Conservation (phyloP, 2,329 filamentous ascomycete species). For the Penicillium decumbens region DNA sequence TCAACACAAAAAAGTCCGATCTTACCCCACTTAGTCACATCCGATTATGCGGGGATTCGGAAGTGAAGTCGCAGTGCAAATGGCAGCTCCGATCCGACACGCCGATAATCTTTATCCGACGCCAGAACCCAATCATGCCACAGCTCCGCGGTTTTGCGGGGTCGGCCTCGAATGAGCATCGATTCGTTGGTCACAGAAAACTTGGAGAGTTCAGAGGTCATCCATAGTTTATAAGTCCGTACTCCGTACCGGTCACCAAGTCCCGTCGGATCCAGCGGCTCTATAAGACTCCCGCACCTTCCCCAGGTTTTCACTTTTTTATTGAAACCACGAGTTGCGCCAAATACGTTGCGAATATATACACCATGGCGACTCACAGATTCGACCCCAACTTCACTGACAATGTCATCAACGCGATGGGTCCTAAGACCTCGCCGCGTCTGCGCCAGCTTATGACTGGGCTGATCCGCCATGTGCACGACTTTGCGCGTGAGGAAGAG, state of each 20-base stretch:
- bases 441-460: conserved; percentile 58
- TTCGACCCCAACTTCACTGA: conserved; percentile 56
- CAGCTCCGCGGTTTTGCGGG: conserved; percentile 15
- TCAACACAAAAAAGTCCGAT: too few relatives aligned
- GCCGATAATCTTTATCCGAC: conserved; percentile 7
- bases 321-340: not conserved
- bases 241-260: conserved; percentile 1
- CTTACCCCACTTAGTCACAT: not conserved
- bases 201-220: not conserved
- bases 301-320: not conserved
- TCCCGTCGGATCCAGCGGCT: conserved; percentile 15
- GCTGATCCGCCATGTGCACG: conserved; percentile 54
- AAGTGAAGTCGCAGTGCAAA: conserved; percentile 6
- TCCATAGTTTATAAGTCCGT: not conserved
- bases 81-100: conserved; percentile 11
- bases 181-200: conserved; percentile 12
- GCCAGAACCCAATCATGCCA: conserved; percentile 12
- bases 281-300: conserved; percentile 7
- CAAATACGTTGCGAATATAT: not conserved
- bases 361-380: conserved; percentile 28
- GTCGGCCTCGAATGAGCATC: conserved; percentile 20
- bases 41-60: conserved; percentile 21
- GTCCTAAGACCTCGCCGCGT: conserved; percentile 63
- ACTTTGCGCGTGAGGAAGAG: conserved; percentile 56
- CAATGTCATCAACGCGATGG: conserved; percentile 69